phyloP scores from a whole-genome alignment of 2,329 filamentous ascomycete species.

The Cercospora sp. region DNA sequence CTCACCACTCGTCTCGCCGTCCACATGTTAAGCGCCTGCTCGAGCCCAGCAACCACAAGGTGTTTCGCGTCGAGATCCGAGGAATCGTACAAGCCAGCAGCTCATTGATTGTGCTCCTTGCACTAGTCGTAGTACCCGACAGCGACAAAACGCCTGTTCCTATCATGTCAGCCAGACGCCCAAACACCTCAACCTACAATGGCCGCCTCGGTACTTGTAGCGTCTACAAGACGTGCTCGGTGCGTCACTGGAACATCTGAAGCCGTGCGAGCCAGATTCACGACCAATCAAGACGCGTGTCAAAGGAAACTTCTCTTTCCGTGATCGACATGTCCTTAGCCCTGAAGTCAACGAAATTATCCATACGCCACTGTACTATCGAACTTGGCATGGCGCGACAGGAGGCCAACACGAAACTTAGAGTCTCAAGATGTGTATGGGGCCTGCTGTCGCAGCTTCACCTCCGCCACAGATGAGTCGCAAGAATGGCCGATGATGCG shows the following conservation, averaged over 20 bases:
- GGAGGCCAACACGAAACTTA: neutral
- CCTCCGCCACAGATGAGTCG: neutral
- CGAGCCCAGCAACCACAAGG: neutral
- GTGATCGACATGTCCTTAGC: neutral
- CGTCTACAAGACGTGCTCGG: neutral
- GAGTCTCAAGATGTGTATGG: neutral
- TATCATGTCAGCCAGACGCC: neutral
- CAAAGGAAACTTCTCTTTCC: neutral
- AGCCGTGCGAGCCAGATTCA: neutral
- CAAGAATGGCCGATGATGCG: constrained; percentile 1
- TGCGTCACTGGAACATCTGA: neutral
- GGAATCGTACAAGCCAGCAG: neutral
- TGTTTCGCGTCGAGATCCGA: neutral
- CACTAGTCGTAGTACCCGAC: neutral
- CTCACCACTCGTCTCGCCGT: neutral
- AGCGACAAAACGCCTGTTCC: neutral
- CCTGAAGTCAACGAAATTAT: constrained; percentile 8
- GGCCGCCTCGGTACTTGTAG: neutral
- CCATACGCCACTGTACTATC: constrained; percentile 3
- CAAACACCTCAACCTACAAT: neutral
- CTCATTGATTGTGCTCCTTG: neutral
- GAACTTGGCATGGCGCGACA: constrained; percentile 6
- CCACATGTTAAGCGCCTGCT: neutral
- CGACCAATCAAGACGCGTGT: neutral
- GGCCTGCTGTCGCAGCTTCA: neutral